A percentile compares a stretch with the other conserved stretches of the same genome.
These are phyloP conservation scores for Cladorrhinum sp. DNA, from an alignment of 2,329 filamentous ascomycete species.

Conservation along the genomic window DNA sequence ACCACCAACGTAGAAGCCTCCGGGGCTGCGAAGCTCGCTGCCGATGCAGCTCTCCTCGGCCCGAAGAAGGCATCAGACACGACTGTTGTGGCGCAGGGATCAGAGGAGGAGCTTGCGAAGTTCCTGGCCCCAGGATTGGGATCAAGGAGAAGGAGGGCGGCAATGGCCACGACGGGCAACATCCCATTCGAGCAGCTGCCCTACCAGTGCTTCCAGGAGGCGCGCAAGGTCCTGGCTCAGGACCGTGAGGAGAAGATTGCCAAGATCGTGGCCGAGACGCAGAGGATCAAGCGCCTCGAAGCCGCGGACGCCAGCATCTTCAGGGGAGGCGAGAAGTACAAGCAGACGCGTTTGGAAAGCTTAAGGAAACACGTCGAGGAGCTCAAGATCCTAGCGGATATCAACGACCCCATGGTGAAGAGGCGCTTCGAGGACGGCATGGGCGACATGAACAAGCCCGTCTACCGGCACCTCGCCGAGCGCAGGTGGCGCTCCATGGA, in stretches of 20 bases:
- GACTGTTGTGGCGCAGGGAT: slow-evolving; percentile 21
- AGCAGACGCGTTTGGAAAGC: slow-evolving; percentile 64
- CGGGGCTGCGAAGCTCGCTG: slow-evolving; percentile 22
- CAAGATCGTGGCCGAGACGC: slow-evolving; percentile 64
- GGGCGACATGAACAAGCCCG: slow-evolving; percentile 91
- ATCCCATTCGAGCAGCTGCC: slow-evolving; percentile 91
- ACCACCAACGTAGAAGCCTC: slow-evolving; percentile 26
- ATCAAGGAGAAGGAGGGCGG: slow-evolving; percentile 77
- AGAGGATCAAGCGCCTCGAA: slow-evolving; percentile 66
- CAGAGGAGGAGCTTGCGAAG: slow-evolving; percentile 62
- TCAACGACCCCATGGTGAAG: slow-evolving; percentile 93
- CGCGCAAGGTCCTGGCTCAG: slow-evolving; percentile 73
- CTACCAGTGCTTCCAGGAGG: slow-evolving; percentile 98
- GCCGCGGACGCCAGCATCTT: slow-evolving; percentile 54
- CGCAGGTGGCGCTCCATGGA: slow-evolving; percentile 84
- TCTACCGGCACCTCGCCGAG: slow-evolving; percentile 88
- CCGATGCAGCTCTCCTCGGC: slow-evolving; percentile 33
- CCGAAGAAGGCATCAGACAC: slow-evolving; percentile 44
- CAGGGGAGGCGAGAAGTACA: slow-evolving; percentile 60
- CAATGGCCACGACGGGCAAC: slow-evolving; percentile 60
- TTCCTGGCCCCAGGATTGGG: slow-evolving; percentile 71
- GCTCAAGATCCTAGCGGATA: slow-evolving; percentile 85
- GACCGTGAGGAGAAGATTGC: slow-evolving; percentile 80
- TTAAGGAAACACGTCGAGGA: slow-evolving; percentile 71
- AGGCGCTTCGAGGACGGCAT: slow-evolving; percentile 88